A percentile compares a stretch with the other conserved stretches of the same genome.
Evolutionary conservation across 2,329 filamentous ascomycete genomes (phyloP).

Genomic region (Fusarium algeriense): DNA sequence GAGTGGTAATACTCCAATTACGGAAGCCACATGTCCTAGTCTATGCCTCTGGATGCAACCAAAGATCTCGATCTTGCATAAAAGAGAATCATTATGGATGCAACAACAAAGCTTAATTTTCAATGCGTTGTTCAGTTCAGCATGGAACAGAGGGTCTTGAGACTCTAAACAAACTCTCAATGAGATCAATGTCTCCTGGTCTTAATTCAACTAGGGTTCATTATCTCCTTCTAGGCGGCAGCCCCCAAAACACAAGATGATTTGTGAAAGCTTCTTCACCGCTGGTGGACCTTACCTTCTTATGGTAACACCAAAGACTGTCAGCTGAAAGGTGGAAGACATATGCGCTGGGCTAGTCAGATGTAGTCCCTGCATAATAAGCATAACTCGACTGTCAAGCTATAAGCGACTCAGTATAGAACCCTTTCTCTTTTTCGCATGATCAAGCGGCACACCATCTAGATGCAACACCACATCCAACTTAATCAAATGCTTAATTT

Average conservation of each 20-base stretch:
- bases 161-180: not conserved
- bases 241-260: no score
- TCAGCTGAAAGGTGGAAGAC: not conserved
- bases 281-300: not conserved
- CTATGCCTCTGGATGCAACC: not conserved
- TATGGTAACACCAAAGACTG: rapidly evolving
- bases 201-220: no score
- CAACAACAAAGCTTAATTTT: not conserved
- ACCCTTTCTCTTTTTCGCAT: not conserved
- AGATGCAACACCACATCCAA: not conserved
- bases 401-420: not conserved
- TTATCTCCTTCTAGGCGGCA: no score
- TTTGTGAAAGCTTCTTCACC: not conserved
- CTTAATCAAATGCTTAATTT: not conserved
- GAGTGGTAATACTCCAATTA: not conserved
- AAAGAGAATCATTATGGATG: not conserved
- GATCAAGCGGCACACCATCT: not conserved
- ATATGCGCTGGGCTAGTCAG: not conserved
- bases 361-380: conserved; percentile 17
- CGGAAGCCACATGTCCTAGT: not conserved
- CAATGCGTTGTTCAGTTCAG: rapidly evolving
- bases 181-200: not conserved
- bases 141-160: rapidly evolving
- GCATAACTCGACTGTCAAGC: not conserved
- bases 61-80: conserved; percentile 3